Percentiles rank a stretch among this genome's conserved stretches.
Evolutionary conservation across 148 eudicot species (phyloP).

Genomic region (Polygonum maritimum): DNA sequence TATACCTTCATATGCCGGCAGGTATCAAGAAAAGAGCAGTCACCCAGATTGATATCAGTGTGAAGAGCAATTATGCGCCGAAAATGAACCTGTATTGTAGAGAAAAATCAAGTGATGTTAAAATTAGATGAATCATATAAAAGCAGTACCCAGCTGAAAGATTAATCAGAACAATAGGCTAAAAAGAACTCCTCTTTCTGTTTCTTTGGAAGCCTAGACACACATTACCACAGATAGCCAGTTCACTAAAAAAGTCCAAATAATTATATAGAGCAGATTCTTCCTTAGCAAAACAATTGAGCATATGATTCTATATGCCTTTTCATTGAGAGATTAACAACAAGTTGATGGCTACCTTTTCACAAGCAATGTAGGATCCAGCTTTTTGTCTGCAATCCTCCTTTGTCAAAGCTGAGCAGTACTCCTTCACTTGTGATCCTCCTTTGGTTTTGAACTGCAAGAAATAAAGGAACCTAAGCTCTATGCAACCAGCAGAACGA

Average conservation of each 20-base stretch:
- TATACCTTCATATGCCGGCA: constrained; percentile 98
- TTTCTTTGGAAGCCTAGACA: neutral
- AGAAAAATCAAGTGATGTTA: neutral
- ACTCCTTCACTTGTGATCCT: constrained; percentile 87
- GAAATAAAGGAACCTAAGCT: neutral
- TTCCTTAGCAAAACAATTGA: neutral
- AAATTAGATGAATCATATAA: neutral
- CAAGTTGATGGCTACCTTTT: constrained; percentile 40
- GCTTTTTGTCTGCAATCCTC: constrained; percentile 87
- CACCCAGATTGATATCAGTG: constrained; percentile 88
- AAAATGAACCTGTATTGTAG: constrained; percentile 68
- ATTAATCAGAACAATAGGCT: neutral
- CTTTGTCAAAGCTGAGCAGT: constrained; percentile 85
- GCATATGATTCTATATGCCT: neutral
- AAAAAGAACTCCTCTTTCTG: neutral
- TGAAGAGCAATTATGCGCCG: constrained; percentile 90
- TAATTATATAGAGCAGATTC: neutral
- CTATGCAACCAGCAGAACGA: neutral
- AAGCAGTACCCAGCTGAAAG: neutral
- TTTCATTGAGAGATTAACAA: neutral
- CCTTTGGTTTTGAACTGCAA: constrained; percentile 86
- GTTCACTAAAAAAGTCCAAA: neutral
- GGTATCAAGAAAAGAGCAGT: constrained; percentile 92
- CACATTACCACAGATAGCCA: neutral
- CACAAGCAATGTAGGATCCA: constrained; percentile 77